Evolutionary conservation across 805 yeast species (phyloP), one percentile per base, ranked within the genome.

Genomic region (Metschnikowia chrysomelidarum): DNA sequence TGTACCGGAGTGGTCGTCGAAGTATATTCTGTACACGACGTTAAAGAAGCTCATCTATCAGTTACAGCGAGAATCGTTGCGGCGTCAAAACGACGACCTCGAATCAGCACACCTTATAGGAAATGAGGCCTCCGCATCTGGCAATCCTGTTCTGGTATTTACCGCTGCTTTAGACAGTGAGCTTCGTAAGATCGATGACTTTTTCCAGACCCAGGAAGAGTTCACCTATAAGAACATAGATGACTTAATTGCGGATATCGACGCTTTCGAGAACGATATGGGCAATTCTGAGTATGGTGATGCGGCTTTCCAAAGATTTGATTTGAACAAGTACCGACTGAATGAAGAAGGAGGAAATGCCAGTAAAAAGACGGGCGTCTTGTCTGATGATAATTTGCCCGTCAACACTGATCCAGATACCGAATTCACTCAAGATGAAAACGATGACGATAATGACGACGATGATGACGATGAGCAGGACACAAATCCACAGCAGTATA

Each of bases 1-100:
- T 16, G 98, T 93, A 4, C 97, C 98, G 2, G 98, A 93, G 59
- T 91, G 98, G 98, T 78, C 95, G 9, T 80, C 95, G 18, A 79
- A 85, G 57, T 91, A 91, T 60, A 81, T 91, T 38, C 89, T 94
- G 36, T 91, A 91, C 60, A 84, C 95, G 1, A 80, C 85, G 24
- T 68, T 93, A 40, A 91, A 93, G 59, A 87, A 86, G 63, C 72
- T 85, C 26, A 84, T 89, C 19, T 91, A 89, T 59, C 69, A 80
- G 12, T 69, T 91, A 30, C 97, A 93, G 54, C 72, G 89, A 51
- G 87, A 84, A 25, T 54, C 56, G 16, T 49, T 64, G 34, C 44
- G 61, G 26, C 41, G 41, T 9, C 35, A 44, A 49, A 24, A 49
- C 44, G 53, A 52, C 38, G 60, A 54, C 51, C 51, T 60, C 31